Conservation (phyloP, 768 basidiomycete species). For the Leucosporidium scottii region DNA sequence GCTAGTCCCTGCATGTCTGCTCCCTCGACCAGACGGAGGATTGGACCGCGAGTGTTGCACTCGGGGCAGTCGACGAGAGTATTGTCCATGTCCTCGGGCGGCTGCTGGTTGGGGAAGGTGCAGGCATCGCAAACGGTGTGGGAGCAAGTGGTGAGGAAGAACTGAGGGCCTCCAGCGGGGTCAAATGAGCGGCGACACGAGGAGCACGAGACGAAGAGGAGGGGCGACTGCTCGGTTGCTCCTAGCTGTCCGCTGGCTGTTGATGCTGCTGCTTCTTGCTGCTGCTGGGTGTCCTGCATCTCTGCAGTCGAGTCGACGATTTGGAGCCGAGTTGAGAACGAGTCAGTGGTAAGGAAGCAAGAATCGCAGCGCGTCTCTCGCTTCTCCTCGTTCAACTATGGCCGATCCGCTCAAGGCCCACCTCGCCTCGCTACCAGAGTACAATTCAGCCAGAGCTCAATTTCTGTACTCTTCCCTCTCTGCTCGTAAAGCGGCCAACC, state of each 20-base stretch:
- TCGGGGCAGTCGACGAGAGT: constrained; percentile 18
- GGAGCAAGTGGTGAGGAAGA: constrained; percentile 14
- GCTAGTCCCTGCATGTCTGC: background rate
- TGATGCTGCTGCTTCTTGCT: background rate
- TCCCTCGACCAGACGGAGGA: constrained; percentile 4
- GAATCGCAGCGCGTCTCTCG: background rate
- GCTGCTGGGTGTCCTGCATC: too few species aligned
- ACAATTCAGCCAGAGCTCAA: constrained; percentile 1
- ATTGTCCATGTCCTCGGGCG: background rate
- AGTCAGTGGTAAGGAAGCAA: background rate
- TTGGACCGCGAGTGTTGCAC: background rate
- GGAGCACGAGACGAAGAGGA: constrained; percentile 16
- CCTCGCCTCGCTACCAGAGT: constrained; percentile 3
- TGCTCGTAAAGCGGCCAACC: constrained; percentile 22
- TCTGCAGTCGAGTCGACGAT: too few species aligned
- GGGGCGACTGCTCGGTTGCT: background rate
- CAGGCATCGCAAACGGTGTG: constrained; percentile 19
- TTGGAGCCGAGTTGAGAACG: too few species aligned
- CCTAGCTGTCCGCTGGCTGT: background rate
- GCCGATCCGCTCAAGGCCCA: background rate
- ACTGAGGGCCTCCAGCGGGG: background rate
- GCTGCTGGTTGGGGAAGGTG: background rate
- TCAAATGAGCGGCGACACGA: constrained; percentile 8
- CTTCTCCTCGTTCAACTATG: background rate
- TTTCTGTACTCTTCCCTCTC: constrained; percentile 31